A percentile compares a stretch with the other conserved stretches of the same genome.
These are phyloP conservation scores for Abrus pulchellus DNA, from an alignment of 306 rosid genomes.

Conservation along the genomic window DNA sequence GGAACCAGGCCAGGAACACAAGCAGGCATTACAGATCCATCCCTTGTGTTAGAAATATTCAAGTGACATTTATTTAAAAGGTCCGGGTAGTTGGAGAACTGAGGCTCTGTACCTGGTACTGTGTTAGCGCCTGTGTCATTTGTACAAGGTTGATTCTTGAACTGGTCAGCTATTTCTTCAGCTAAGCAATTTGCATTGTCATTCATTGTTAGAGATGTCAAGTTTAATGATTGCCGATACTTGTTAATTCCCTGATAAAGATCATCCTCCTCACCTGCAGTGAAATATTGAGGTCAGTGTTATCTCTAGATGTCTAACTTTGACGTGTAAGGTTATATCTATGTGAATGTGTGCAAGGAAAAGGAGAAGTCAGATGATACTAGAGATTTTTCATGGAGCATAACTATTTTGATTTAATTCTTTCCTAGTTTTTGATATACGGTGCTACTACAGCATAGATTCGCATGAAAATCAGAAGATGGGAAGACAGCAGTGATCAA, in stretches of 20 bases:
- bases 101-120: slow-evolving; percentile 86
- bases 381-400: slow-evolving; percentile 2
- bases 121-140: slow-evolving; percentile 93
- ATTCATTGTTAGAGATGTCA: slow-evolving; percentile 65
- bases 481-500: slow-evolving; percentile 9
- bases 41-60: slow-evolving; percentile 86
- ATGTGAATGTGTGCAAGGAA: not conserved
- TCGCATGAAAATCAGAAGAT: slow-evolving; percentile 19
- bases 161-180: slow-evolving; percentile 73
- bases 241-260: slow-evolving; percentile 76
- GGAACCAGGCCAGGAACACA: slow-evolving; percentile 81
- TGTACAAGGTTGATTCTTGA: slow-evolving; percentile 84
- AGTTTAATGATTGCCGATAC: slow-evolving; percentile 71
- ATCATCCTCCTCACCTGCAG: slow-evolving; percentile 74
- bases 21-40: slow-evolving; percentile 81
- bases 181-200: slow-evolving; percentile 89
- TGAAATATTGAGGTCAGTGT: slow-evolving; percentile 33
- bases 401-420: not conserved
- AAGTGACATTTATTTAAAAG: slow-evolving; percentile 76
- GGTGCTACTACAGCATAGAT: not conserved
- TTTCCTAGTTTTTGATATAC: not conserved
- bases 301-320: slow-evolving; percentile 34
- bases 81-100: slow-evolving; percentile 66
- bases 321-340: not conserved
- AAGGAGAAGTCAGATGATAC: slow-evolving; percentile 36